Evolutionary conservation across 371 early-diverging fungal genomes (phyloP), one percentile per base, ranked within the genome.

Genomic region (Mucor indicus): DNA sequence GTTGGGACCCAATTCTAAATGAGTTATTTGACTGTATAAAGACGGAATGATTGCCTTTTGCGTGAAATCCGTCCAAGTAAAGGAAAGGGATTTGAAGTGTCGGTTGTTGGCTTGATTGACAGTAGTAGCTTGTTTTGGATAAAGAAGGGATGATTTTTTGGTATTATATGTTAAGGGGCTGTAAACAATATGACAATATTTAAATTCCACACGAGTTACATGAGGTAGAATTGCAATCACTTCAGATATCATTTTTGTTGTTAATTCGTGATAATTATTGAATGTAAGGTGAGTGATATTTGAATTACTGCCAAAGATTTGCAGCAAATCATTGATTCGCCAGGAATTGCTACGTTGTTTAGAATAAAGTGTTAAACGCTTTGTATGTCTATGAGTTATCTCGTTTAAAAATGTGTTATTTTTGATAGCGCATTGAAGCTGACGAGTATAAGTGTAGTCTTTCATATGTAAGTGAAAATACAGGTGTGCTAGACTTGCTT

Each of bases 31-130:
- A 9, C 33, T 15, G 20, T 40, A 40, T 2, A 45, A 33, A 6
- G 32, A 33, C 4, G 19, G 19, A 0, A 19, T 3, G n/a, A 53
- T 39, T 9, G 62, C 54, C 12, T 44, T 42, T 1, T 44, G 20
- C 0, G 62, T 53, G 38, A 72, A 67, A 13, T 72, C 69, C 2
- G 69, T 72, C 73, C 73, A 16, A 20, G 44, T 13, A 48, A 31
- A 25, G 2, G 29, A 2, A 3, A 38, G n/a, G n/a, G n/a, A n/a
- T n/a, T n/a, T n/a, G n/a, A n/a, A n/a, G n/a, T n/a, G n/a, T n/a
- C n/a, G n/a, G n/a, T n/a, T n/a, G n/a, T n/a, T n/a, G n/a, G n/a
- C n/a, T n/a, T n/a, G n/a, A n/a, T n/a, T n/a, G n/a, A n/a, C n/a
- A n/a, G n/a, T n/a, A n/a, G n/a, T n/a, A n/a, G n/a, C n/a, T n/a